These are phyloP conservation scores for Neurospora africana DNA, from an alignment of 495 filamentous ascomycete genomes.

Conservation along the genomic window DNA sequence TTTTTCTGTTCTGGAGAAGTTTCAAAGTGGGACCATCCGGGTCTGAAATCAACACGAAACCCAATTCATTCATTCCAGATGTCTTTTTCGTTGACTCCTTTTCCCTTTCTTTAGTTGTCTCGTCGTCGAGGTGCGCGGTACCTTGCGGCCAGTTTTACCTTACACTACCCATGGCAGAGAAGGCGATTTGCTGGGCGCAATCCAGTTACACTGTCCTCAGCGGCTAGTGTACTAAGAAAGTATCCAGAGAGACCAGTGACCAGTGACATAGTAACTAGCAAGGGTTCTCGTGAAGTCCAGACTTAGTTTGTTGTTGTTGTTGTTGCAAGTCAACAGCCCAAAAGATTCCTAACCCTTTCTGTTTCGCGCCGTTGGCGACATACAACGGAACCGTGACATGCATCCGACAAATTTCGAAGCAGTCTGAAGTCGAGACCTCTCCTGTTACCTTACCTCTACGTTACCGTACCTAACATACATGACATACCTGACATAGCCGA, in stretches of 20 bases:
- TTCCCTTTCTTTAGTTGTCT: neutral
- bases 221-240: neutral
- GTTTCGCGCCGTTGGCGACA: neutral
- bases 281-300: neutral
- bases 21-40: neutral
- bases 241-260: neutral
- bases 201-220: neutral
- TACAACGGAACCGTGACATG: neutral
- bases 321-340: neutral
- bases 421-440: neutral
- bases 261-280: neutral
- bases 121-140: neutral
- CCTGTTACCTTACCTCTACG: neutral
- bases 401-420: neutral
- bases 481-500: neutral
- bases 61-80: neutral
- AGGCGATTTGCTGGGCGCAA: neutral
- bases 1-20: neutral
- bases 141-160: neutral
- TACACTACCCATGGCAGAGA: neutral
- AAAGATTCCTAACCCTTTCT: neutral
- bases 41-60: neutral
- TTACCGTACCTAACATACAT: neutral
- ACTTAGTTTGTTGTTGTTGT: neutral
- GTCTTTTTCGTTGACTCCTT: neutral